Percentiles rank a stretch among this genome's conserved stretches.
Conservation (phyloP, 306 rosid genomes). For the Astragalus membranaceus region DNA sequence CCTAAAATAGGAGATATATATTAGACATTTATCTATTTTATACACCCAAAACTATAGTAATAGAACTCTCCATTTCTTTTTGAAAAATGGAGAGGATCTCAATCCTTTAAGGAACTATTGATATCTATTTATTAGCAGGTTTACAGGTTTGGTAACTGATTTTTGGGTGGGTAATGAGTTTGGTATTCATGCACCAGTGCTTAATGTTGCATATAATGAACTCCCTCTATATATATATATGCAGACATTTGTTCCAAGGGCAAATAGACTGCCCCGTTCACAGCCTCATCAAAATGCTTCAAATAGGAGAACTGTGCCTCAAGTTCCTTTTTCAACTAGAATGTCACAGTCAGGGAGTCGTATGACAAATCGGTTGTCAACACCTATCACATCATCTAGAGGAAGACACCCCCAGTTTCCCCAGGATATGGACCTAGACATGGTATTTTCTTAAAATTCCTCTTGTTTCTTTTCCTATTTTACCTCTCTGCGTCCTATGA, state of each 20-base stretch:
- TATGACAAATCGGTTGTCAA: constrained; percentile 28
- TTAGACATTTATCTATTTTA: too few relatives aligned
- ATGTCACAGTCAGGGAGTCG: constrained; percentile 60
- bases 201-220: constrained; percentile 15
- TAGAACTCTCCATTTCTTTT: too few relatives aligned
- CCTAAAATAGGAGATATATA: too few relatives aligned
- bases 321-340: constrained; percentile 46
- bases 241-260: constrained; percentile 33
- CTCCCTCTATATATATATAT: constrained; percentile 1
- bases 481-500: background rate
- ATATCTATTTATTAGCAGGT: background rate
- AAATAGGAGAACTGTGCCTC: constrained; percentile 43
- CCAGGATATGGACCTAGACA: constrained; percentile 69
- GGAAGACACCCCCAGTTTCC: constrained; percentile 64
- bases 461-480: background rate
- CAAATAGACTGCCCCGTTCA: constrained; percentile 53
- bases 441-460: constrained; percentile 39
- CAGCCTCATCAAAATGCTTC: constrained; percentile 45
- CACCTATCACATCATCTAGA: constrained; percentile 35
- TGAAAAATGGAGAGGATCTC: too few relatives aligned
- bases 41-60: too few relatives aligned
- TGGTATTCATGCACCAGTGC: constrained; percentile 4
- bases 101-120: too few relatives aligned
- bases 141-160: background rate
- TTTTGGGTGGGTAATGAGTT: background rate